These are phyloP conservation scores for Ophiocordyceps camponoti-leonardi DNA, from an alignment of 2,329 filamentous ascomycete species.

Conservation along the genomic window DNA sequence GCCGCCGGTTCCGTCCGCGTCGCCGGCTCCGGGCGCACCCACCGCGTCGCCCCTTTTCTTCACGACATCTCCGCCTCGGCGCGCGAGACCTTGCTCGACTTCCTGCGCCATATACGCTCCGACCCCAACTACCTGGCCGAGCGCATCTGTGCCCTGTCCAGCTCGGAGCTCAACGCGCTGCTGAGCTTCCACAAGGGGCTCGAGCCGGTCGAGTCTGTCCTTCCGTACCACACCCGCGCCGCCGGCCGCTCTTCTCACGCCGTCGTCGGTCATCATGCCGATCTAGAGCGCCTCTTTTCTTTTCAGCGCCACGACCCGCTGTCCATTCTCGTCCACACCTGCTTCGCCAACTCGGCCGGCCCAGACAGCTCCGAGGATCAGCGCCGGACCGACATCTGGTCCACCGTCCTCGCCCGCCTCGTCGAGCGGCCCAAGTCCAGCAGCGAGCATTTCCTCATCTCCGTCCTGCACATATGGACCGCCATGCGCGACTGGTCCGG, in stretches of 20 bases:
- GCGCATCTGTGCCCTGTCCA: constrained; percentile 58
- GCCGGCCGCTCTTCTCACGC: constrained; percentile 27
- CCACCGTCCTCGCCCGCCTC: constrained; percentile 67
- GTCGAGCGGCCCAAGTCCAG: constrained; percentile 62
- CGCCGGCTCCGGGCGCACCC: constrained; percentile 1
- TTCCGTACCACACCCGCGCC: constrained; percentile 46
- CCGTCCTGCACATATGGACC: constrained; percentile 76
- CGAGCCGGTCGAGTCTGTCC: constrained; percentile 69
- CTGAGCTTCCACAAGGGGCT: constrained; percentile 62
- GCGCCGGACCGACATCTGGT: constrained; percentile 72
- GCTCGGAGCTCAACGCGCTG: constrained; percentile 60
- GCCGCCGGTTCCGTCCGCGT: constrained; percentile 23
- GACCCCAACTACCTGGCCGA: constrained; percentile 80
- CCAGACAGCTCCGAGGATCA: constrained; percentile 68
- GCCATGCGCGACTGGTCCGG: constrained; percentile 80
- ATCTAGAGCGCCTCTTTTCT: constrained; percentile 69
- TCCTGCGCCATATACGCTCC: constrained; percentile 66
- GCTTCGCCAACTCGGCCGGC: constrained; percentile 73
- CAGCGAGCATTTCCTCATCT: constrained; percentile 65
- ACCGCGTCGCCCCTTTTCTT: constrained; percentile 38
- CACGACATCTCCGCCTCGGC: constrained; percentile 62
- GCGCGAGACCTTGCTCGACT: constrained; percentile 58
- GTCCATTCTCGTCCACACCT: constrained; percentile 70
- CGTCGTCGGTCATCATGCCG: constrained; percentile 29
- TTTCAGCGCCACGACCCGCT: constrained; percentile 82